Base-by-base conservation (phyloP, 108 stramenopile species). In the Pseudonitzschia multistriata region DNA sequence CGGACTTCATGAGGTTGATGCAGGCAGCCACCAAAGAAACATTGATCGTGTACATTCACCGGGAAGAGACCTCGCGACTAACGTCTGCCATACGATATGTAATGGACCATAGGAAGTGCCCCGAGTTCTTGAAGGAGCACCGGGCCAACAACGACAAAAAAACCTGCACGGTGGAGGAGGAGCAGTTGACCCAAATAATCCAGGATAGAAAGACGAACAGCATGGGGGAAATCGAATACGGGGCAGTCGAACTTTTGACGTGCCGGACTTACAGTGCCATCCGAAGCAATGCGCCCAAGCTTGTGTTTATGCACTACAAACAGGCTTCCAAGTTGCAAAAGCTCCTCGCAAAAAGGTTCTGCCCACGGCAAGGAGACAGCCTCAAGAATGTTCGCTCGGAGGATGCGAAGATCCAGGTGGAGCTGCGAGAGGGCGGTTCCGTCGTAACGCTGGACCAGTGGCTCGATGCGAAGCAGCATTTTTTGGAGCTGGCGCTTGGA, bases 291-390 rank as follows among this genome's bases (percentile, higher is more conserved):
- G 66, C 71, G 52, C 75, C 79, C 17, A 80, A 76, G 25, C 57
- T 80, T 42, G 22, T 80, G 30, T 76, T 80, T 48, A 53, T 80
- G 61, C 59, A 80, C 53, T 80, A 73, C 52, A 76, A 54, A 11
- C 50, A 76, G 28, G 56, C 75, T 17, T 49, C 33, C 29, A 31
- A 50, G 21, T 13, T 80, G 14, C 60, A 68, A 50, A 55, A 53
- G 3, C 55, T 76, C 1, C 47, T 80, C 7, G 50, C 75, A 1
- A 71, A 76, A 36, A 67, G 63, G 5, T 68, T 72, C 63, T 80
- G 79, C 34, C 79, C 75, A 13, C 22, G 10, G 50, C 3, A 17
- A 52, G 15, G 25, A 24, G 50, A 24, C 15, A 1, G 8, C 21
- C 22, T 22, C 10, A 52, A 3, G 4, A 52, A 52, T 25, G 50